Base-by-base conservation (phyloP, 73 alveolate genomes). In the Paramecium caudatum region DNA sequence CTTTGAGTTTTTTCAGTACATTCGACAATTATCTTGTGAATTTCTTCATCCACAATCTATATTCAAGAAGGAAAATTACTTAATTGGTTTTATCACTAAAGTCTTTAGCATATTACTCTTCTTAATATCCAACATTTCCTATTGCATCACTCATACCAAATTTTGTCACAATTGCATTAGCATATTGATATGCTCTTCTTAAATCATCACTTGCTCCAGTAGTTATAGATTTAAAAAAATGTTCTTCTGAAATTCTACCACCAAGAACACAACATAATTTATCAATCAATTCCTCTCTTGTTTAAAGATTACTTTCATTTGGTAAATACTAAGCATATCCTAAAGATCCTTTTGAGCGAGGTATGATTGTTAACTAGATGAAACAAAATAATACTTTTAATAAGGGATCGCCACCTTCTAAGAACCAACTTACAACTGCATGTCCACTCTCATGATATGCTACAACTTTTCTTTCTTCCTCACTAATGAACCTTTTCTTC, bases 191-290 rank as follows among this genome's bases (percentile, higher is more conserved):
- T 19, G 92, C 91, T 37, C 91, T 94, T 43, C 91, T 91, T 5
- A 94, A 45, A 91, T 94, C 98, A 62, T 94, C 98, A 30, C 91
- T 48, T 0, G 98, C 98, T 6, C 98, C 98, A 19, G 96, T 94
- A 3, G 98, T 93, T 7, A 94, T 90, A 15, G 48, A 65, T 45
- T 84, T 86, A 82, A 94, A 94, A 91, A 94, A 91, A 27, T 92
- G 9, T 21, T 93, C 94, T 62, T 94, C 98, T 5, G 46, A 47
- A 27, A 94, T 87, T 62, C 98, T 94, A 13, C 98, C 98, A 12
- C 96, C 98, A 0, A 94, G 86, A 3, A 91, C 92, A 17, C 95
- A 82, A 27, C 95, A 93, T 17, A 94, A 84, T 91, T 91, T 93
- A 55, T 94, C 98, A 1, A 83, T 19, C 27, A 94, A 49, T 41